Evolutionary conservation across 78 protist genomes (phyloP).

Genomic region (Protostelium mycophagum): DNA sequence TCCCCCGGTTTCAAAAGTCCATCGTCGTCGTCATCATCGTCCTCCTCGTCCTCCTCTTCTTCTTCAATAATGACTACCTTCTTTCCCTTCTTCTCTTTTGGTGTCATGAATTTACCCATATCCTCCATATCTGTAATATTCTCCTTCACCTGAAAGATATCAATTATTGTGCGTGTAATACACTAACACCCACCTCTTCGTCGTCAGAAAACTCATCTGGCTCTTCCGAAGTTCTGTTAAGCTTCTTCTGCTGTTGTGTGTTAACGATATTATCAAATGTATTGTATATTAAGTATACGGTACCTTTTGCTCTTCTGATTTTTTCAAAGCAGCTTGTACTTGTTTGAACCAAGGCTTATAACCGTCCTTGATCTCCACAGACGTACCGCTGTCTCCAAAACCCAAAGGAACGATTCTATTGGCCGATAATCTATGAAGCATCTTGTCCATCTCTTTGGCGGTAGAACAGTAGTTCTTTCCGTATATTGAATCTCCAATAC

Average conservation of each 20-base stretch:
- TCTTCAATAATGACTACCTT: not conserved
- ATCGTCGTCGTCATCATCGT: not conserved
- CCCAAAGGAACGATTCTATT: not conserved
- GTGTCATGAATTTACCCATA: not conserved
- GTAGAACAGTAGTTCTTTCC: constrained; percentile 16
- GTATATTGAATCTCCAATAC: constrained; percentile 45
- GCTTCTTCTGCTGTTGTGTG: not conserved
- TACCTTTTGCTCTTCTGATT: not conserved
- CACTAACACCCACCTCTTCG: not conserved
- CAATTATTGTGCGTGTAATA: not conserved
- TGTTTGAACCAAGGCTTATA: constrained; percentile 6
- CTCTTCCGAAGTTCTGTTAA: not conserved
- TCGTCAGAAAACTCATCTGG: not conserved
- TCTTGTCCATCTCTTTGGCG: constrained; percentile 20
- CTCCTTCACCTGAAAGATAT: not conserved
- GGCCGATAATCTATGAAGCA: constrained; percentile 24
- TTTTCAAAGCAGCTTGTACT: not conserved
- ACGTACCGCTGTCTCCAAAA: constrained; percentile 16
- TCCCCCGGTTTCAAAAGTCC: not conserved
- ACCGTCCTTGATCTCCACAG: constrained; percentile 4
- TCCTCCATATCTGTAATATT: not conserved
- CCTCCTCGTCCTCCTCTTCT: not conserved
- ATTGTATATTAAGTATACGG: not conserved
- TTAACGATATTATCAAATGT: not conserved
- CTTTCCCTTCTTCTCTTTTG: not conserved